phyloP scores from a whole-genome alignment of 176 grass and related monocot species.

The Eragrostis curvula region DNA sequence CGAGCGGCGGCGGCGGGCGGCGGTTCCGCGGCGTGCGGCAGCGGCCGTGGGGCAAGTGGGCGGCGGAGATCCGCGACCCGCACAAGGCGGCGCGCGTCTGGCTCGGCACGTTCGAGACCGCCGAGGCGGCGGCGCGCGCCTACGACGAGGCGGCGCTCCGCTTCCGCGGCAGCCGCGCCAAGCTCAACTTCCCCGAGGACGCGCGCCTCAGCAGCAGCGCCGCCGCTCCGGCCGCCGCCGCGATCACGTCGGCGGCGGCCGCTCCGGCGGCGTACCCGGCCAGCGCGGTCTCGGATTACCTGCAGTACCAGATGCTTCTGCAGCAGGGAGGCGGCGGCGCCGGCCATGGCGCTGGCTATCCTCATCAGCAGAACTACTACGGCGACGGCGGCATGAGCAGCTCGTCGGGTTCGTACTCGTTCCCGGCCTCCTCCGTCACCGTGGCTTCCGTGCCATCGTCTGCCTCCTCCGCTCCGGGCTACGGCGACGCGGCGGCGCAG shows the following conservation, averaged over 20 bases:
- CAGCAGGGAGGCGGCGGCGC: neutral
- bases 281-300: constrained; percentile 30
- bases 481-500: constrained; percentile 25
- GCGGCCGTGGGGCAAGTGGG: constrained; percentile 98
- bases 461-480: constrained; percentile 25
- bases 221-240: neutral
- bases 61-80: constrained; percentile 97
- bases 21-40: constrained; percentile 91
- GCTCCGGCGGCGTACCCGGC: neutral
- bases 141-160: constrained; percentile 94
- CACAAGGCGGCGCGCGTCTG: constrained; percentile 89
- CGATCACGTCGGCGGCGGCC: neutral
- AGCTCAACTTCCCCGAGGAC: constrained; percentile 99
- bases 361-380: constrained; percentile 22
- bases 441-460: constrained; percentile 47
- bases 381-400: constrained; percentile 11
- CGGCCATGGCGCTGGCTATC: neutral
- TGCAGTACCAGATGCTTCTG: constrained; percentile 60
- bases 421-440: constrained; percentile 40
- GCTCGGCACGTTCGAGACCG: constrained; percentile 96
- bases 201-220: constrained; percentile 43
- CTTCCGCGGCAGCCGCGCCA: constrained; percentile 88
- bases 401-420: constrained; percentile 40
- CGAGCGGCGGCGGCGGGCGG: constrained; percentile 12
- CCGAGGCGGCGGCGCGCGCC: constrained; percentile 89